Evolutionary conservation across 1,284 basidiomycete species (phyloP).

Genomic region (Clitocybe nebularis): DNA sequence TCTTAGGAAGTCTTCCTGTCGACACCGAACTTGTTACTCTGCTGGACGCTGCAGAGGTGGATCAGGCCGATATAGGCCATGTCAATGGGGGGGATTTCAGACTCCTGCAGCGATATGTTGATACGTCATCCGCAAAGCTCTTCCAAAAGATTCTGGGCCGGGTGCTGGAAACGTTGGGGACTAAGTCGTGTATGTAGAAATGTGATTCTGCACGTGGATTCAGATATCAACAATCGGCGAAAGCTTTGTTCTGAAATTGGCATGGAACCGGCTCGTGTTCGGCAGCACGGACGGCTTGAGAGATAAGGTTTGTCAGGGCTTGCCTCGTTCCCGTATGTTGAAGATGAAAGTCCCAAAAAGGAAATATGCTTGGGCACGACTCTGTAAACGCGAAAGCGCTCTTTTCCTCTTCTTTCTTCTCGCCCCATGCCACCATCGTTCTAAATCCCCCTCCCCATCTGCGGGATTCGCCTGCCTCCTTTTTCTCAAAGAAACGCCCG

Average conservation of each 20-base stretch:
- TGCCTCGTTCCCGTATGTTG: conserved; percentile 32
- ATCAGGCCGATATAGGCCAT: conserved; percentile 15
- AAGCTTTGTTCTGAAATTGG: too few species aligned
- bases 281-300: too few species aligned
- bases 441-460: conserved; percentile 2
- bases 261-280: too few species aligned
- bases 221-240: too few species aligned
- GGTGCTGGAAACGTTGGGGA: neutral
- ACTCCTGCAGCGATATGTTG: conserved; percentile 51
- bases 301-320: conserved; percentile 1
- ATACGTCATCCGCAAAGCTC: conserved; percentile 59
- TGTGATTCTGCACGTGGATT: too few species aligned
- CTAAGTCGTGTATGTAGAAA: conserved; percentile 23
- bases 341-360: conserved; percentile 21
- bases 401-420: conserved; percentile 9
- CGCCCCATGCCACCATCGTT: conserved; percentile 11
- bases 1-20: conserved; percentile 90
- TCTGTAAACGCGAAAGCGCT: conserved; percentile 16
- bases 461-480: neutral
- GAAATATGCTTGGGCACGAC: conserved; percentile 16
- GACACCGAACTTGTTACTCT: conserved; percentile 90
- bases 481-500: neutral
- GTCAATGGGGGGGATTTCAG: conserved; percentile 32
- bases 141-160: conserved; percentile 44
- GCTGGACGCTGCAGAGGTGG: conserved; percentile 63